Base-by-base conservation (phyloP, 1,139 yeast species). In the Casaregolazyma suthepensis region DNA sequence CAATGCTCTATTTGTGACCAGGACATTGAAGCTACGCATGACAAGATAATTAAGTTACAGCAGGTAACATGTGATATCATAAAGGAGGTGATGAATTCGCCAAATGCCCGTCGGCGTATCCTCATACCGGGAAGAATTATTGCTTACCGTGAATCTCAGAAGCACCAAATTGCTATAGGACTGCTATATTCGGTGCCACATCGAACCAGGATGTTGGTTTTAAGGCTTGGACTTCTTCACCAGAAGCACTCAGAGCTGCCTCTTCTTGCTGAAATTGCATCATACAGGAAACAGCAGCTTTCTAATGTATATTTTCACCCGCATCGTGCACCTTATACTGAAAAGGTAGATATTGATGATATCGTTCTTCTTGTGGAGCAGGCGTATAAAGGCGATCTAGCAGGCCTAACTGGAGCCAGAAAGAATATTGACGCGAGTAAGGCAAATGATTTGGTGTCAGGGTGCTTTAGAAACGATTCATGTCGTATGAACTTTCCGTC, bases 121-220 rank as follows among this genome's bases (percentile, higher is more conserved):
- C 67, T 85, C 52, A 73, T 70, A 49, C 65, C 72, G 1, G 96
- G 95, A 9, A 75, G 89, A 56, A 66, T 87, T 52, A 66, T 88
- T 52, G 76, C 84, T 9, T 47, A 47, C 23, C 31, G 31, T 35
- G 15, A 35, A 12, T n/a, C 17, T 35, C 15, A 17, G 12, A 47
- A 23, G 2, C 23, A 15, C 2, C 15, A 12, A 7, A 38, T 23
- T 29, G 10, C 45, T 13, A 22, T 29, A n/a, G 50, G 50, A 9
- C 9, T 23, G 19, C 9, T 47, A 15, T 47, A 47, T 15, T 29
- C 45, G 12, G 26, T 43, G 10, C 50, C 50, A 6, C 22, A 29
- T 7, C 19, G 18, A n/a, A 40, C 35, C 6, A 47, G 38, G 38
- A 22, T 47, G 15, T n/a, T 20, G n/a, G 26, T 15, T 15, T 3